Base-by-base conservation (phyloP, 495 filamentous ascomycete species). In the Copromyces sp. region DNA sequence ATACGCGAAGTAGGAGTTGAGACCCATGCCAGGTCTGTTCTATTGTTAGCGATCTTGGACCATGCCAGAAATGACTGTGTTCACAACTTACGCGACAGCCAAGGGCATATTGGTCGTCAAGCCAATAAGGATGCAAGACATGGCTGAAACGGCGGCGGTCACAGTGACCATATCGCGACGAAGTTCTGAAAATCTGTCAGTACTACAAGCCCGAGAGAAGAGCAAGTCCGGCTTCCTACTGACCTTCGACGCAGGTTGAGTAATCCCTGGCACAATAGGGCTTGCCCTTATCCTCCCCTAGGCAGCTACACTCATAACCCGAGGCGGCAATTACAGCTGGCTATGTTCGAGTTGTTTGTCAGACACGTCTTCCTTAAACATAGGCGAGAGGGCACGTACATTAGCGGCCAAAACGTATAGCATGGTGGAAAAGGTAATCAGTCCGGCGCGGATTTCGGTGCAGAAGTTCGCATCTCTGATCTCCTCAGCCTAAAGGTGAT, bases 351-450 rank as follows among this genome's bases (percentile, higher is more conserved):
- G 29, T 65, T 37, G 53, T 65, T 35, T 12, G 29, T 65, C 9
- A 65, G 7, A 65, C 14, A 35, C 6, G 2, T 35, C 29, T 32
- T 65, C 11, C 53, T 65, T 65, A 35, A 17, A 8, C 24, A 69
- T 88, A 81, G 0, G 86, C 82, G n/a, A 89, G 83, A n/a, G 40
- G 32, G 37, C 32, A 70, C 79, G 76, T 69, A 85, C 85, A 74
- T 88, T 86, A 74, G 87, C 82, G 75, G 90, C 85, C 59, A 92
- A 90, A 73, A 92, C 91, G 80, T 93, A 95, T 53, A 92, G 90
- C 92, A 95, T 94, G 20, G 92, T 92, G 75, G 93, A 91, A 80
- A 94, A 94, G 38, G 92, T 95, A 41, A 92, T 92, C 40, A 95
- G 80, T 14, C 92, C 92, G n/a, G 92, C 92, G 32, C 91, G 89